Evolutionary conservation across 208 protist species (phyloP).

Genomic region (Acanthamoeba comandoni): DNA sequence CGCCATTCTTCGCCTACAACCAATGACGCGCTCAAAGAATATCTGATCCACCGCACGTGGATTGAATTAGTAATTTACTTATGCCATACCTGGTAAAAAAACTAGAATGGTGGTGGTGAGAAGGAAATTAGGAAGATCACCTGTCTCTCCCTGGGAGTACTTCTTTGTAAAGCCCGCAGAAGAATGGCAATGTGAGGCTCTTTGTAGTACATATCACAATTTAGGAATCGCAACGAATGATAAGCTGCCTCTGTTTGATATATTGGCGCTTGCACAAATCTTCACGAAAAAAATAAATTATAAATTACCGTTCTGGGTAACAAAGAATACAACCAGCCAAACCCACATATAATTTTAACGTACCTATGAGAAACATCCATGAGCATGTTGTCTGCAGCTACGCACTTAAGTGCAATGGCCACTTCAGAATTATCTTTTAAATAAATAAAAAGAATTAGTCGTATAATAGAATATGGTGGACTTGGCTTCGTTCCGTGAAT

Average conservation of each 20-base stretch:
- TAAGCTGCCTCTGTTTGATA: slow-evolving; percentile 61
- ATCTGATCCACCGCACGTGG: slow-evolving; percentile 13
- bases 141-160: slow-evolving; percentile 44
- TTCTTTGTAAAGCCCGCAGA: slow-evolving; percentile 11
- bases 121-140: neutral
- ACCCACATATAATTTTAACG: too few species aligned
- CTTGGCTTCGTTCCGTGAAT: too few species aligned
- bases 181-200: slow-evolving; percentile 58
- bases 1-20: slow-evolving; percentile 46
- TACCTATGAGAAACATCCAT: slow-evolving; percentile 60
- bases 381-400: slow-evolving; percentile 43
- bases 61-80: neutral
- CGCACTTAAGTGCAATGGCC: neutral
- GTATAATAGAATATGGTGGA: too few species aligned
- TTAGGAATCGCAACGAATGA: slow-evolving; percentile 58
- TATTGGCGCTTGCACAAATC: neutral
- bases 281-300: too few species aligned
- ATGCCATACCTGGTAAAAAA: too few species aligned
- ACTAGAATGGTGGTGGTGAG: neutral
- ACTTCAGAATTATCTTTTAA: neutral
- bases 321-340: too few species aligned
- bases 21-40: slow-evolving; percentile 71
- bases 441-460: neutral
- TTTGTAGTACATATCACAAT: slow-evolving; percentile 72
- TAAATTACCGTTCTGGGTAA: too few species aligned